Base-by-base conservation (phyloP, 805 yeast species). In the Ogataea pignaliae region DNA sequence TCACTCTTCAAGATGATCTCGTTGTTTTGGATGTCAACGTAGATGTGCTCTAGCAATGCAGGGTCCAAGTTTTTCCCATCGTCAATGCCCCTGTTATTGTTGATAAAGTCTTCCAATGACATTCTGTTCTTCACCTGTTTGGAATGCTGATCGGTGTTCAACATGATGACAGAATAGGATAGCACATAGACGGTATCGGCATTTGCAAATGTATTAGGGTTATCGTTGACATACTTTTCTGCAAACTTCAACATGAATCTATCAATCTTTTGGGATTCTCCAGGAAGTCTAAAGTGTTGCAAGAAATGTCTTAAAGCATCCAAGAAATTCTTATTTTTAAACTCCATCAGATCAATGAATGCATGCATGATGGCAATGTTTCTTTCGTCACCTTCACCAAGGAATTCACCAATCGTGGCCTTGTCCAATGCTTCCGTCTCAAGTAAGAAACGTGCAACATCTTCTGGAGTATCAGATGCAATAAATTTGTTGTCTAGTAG, bases 221-320 rank as follows among this genome's bases (percentile, higher is more conserved):
- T 93, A 48, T 91, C 97, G 51, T 85, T 81, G 17, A 83, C 82
- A 60, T 83, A 93, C 53, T 95, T 75, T 64, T 88, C 96, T 5
- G 99, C 99, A 70, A 95, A 95, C 59, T 93, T 91, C 61, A 93
- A 77, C 97, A 95, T 88, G 60, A 83, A 88, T 55, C 99, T 76
- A 71, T 93, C 99, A 60, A 93, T 91, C 59, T 93, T 91, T 68
- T 93, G 99, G 5, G 97, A 90, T 67, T 93, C 99, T 40, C 99
- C 99, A 2, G 99, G 99, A 47, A 93, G 74, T 62, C 99, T 75
- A 68, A 93, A 95, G 39, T 80, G 75, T 59, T 95, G 99, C 46
- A 93, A 72, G 57, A 88, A 88, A 13, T 68, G 71, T 53, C 99
- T 77, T 69, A 93, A 70, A 0, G 98, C 95, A 53, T 84, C 95